A percentile compares a stretch with the other conserved stretches of the same genome.
Conservation (phyloP, 108 stramenopile species). For the Ochromonas danica region DNA sequence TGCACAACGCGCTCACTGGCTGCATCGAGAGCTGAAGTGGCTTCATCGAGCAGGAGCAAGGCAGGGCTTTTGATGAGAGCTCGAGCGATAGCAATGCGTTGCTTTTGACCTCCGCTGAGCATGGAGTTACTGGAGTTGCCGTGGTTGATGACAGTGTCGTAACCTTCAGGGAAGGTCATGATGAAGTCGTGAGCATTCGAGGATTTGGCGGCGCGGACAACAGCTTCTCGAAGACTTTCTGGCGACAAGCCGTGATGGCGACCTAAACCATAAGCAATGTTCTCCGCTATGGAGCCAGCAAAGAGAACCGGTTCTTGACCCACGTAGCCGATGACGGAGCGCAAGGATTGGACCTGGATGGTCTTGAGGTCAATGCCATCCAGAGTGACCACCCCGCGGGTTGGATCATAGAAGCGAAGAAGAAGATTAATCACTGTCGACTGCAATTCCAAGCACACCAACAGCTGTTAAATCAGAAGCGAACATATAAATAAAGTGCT, state of each 20-base stretch:
- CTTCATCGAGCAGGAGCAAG: slow-evolving; percentile 81
- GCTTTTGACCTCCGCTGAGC: slow-evolving; percentile 63
- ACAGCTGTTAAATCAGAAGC: slow-evolving; percentile 23
- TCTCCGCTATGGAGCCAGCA: not conserved
- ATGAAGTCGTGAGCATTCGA: slow-evolving; percentile 67
- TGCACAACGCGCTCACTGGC: slow-evolving; percentile 64
- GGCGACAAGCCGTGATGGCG: too few species aligned
- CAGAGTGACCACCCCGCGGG: slow-evolving; percentile 62
- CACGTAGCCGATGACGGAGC: slow-evolving; percentile 36
- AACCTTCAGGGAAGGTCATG: slow-evolving; percentile 56
- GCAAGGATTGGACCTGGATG: slow-evolving; percentile 71
- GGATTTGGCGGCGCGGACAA: slow-evolving; percentile 37
- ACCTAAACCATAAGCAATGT: not conserved
- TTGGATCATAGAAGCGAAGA: slow-evolving; percentile 89
- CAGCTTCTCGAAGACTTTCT: not conserved
- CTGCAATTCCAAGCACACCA: slow-evolving; percentile 13
- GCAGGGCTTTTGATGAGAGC: slow-evolving; percentile 70
- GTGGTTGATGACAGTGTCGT: slow-evolving; percentile 62
- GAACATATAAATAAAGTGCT: not conserved
- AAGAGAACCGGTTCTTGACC: slow-evolving; percentile 34
- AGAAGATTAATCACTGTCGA: slow-evolving; percentile 75
- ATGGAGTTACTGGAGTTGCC: slow-evolving; percentile 49
- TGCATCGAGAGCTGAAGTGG: slow-evolving; percentile 75
- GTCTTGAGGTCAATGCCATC: slow-evolving; percentile 79
- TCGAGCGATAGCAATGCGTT: slow-evolving; percentile 76